Conservation (phyloP, 805 yeast species). For the Vanderwaltozyma tropicalis region DNA sequence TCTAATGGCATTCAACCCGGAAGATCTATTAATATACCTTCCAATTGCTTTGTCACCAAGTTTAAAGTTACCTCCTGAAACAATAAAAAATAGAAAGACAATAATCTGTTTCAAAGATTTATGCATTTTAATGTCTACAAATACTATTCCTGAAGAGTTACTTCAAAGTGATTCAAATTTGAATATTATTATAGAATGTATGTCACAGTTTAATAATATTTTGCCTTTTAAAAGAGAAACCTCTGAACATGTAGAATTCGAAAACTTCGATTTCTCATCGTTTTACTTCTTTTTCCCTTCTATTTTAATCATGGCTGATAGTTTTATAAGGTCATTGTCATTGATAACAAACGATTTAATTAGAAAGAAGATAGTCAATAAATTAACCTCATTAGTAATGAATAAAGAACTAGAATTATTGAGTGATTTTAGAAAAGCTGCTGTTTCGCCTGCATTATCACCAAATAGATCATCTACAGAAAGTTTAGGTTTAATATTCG, state of each 20-base stretch:
- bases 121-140: conserved; percentile 65
- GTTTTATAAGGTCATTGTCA: conserved; percentile 22
- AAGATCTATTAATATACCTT: conserved; percentile 14
- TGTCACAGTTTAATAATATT: conserved; percentile 27
- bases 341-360: conserved; percentile 13
- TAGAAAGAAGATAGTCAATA: conserved; percentile 10
- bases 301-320: conserved; percentile 24
- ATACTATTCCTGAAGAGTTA: conserved; percentile 39
- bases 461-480: neutral
- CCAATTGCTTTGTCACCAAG: conserved; percentile 18
- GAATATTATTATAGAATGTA: conserved; percentile 16
- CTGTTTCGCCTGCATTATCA: neutral
- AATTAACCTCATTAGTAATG: conserved; percentile 11
- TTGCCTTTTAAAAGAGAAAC: conserved; percentile 69
- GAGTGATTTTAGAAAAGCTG: conserved; percentile 7
- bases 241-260: conserved; percentile 80
- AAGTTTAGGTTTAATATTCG: conserved; percentile 2
- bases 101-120: conserved; percentile 35
- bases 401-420: conserved; percentile 14
- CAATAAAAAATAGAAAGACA: conserved; percentile 23
- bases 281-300: conserved; percentile 25
- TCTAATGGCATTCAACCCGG: conserved; percentile 21
- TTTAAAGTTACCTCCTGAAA: conserved; percentile 20
- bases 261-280: conserved; percentile 61
- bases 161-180: conserved; percentile 11